Conservation (phyloP, 495 filamentous ascomycete species). For the Hypoxylon crocopeplum region DNA sequence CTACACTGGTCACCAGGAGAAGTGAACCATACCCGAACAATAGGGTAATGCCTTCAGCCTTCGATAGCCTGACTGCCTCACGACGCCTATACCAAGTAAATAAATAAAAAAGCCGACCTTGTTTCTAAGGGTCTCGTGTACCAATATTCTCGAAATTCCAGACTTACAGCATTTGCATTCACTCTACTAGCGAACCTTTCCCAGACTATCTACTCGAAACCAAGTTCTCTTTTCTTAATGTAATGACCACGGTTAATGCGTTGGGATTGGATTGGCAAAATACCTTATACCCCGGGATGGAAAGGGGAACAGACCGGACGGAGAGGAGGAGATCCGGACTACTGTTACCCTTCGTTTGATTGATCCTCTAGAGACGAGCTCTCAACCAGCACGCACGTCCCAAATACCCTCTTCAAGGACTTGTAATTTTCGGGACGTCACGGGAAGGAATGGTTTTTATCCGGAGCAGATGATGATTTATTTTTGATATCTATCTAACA, state of each 20-base stretch:
- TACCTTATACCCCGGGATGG: constrained; percentile 48
- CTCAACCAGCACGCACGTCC: constrained; percentile 12
- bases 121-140: constrained; percentile 31
- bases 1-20: constrained; percentile 40
- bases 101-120: not conserved
- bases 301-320: constrained; percentile 21
- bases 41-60: no score
- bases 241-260: constrained; percentile 39
- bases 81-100: not conserved
- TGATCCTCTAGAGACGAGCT: constrained; percentile 10
- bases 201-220: constrained; percentile 14
- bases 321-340: constrained; percentile 12
- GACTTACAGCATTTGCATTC: constrained; percentile 27
- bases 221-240: constrained; percentile 33
- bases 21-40: constrained; percentile 1
- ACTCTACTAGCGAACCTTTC: constrained; percentile 3
- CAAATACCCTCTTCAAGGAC: constrained; percentile 15
- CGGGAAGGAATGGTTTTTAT: constrained; percentile 17
- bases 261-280: constrained; percentile 39
- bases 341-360: constrained; percentile 24
- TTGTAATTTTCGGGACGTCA: constrained; percentile 30
- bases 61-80: not conserved
- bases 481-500: not conserved
- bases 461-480: constrained; percentile 10
- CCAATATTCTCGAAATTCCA: constrained; percentile 27